phyloP scores from a whole-genome alignment of 2,329 filamentous ascomycete genomes.

The Cryphonectria carpinicola region DNA sequence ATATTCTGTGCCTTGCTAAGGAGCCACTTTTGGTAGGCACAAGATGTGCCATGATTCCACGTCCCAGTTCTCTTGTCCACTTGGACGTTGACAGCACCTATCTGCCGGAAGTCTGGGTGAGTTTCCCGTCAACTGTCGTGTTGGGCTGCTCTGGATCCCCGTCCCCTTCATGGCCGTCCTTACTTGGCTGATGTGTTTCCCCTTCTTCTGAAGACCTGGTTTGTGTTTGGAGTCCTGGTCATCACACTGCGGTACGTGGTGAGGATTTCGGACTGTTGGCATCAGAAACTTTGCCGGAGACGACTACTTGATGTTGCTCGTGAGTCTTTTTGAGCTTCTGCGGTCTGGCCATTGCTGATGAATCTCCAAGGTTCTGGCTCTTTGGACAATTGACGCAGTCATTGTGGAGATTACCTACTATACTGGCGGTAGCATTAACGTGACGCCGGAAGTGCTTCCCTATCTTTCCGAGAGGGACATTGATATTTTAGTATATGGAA shows the following conservation, averaged over 20 bases:
- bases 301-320: slow-evolving; percentile 23
- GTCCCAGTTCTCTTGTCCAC: slow-evolving; percentile 32
- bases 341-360: not conserved
- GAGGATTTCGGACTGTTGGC: slow-evolving; percentile 25
- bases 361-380: slow-evolving; percentile 29
- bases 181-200: not conserved
- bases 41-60: slow-evolving; percentile 13
- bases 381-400: slow-evolving; percentile 33
- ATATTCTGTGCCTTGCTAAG: not conserved
- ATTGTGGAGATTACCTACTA: slow-evolving; percentile 35
- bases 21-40: not conserved
- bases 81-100: slow-evolving; percentile 33
- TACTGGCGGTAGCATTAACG: slow-evolving; percentile 33
- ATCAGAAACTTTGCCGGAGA: slow-evolving; percentile 20
- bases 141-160: no score
- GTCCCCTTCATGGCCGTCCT: accelerated
- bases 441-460: slow-evolving; percentile 28
- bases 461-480: slow-evolving; percentile 32
- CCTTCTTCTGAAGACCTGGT: slow-evolving; percentile 11
- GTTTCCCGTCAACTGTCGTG: not conserved
- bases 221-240: slow-evolving; percentile 16
- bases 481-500: slow-evolving; percentile 30
- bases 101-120: slow-evolving; percentile 29
- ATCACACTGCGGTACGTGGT: slow-evolving; percentile 21
- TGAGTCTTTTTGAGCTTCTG: slow-evolving; percentile 1